Base-by-base conservation (phyloP, 2,329 filamentous ascomycete genomes). In the Ophiostoma australiae region DNA sequence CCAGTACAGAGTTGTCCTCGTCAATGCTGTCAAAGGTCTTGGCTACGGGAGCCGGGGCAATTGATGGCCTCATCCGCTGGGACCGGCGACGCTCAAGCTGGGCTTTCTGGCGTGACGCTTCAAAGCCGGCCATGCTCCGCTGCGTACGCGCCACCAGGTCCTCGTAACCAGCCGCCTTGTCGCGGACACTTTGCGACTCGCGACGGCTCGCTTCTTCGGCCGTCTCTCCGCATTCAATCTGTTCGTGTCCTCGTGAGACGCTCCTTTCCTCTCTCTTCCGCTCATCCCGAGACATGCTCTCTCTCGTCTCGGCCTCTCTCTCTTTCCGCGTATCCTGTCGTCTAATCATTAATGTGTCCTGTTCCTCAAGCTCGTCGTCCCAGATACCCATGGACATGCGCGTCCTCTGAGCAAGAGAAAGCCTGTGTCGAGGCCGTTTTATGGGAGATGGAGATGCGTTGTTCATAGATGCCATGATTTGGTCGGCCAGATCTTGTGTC, bases 381-480 rank as follows among this genome's bases (percentile, higher is more conserved):
- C 79, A 1, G 87, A 85, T 67, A 86, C 82, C 87, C 89, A 97
- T 94, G 23, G 92, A 93, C 70, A 93, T 84, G 23, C 91, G 88
- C 0, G 94, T 96, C 67, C 93, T 90, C 77, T 96, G 93, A 4
- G 90, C 86, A 0, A 95, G 84, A 0, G 90, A 89, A 10, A 90
- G 79, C 0, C 84, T 85, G 69, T 87, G 86, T 0, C 86, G 82
- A 0, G 81, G 80, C 71, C 82, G 84, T 74, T 87, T 89, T 63
- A 80, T 77, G 0, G 87, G 87, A 0, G 87, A 89, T 0, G 87
- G 86, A 1, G 87, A 88, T 0, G 82, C 81, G 66, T 82, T 82
- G 33, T 83, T 80, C 77, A 89, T 84, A 0, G 84, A 85, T 15
- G 83, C 82, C 4, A 89, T 77, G 61, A 89, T 89, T 58, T 84